Base-by-base conservation (phyloP, 768 basidiomycete genomes). In the Lactifluus pinguis region DNA sequence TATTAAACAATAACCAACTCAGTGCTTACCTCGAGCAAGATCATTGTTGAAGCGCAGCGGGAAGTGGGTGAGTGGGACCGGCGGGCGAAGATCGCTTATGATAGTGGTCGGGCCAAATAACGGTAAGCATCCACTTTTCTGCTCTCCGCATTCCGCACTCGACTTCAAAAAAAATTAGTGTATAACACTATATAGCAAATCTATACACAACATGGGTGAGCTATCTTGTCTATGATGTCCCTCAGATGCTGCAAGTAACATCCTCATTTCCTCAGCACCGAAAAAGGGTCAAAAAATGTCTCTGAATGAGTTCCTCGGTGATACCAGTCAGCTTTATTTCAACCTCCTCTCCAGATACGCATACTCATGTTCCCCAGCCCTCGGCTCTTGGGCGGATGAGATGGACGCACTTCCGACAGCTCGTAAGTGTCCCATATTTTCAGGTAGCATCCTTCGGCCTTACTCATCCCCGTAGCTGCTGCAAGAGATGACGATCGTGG, bases 311-410 rank as follows among this genome's bases (percentile, higher is more conserved):
- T 98, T 98, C 77, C 82, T 98, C 64, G 91, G 85, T 49, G 92
- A 97, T 74, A 80, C 72, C 67, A 72, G 95, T 95, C 67, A 72
- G 92, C 76, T 55, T 61, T 65, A n/a, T 53, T 59, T 57, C 19
- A 53, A 42, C 21, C 60, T 44, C 68, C 68, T 69, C 56, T 57
- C 61, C 57, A 34, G 54, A 34, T 56, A 11, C 19, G 62, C 47
- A 6, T 65, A 62, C 58, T 53, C 57, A 53, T 65, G 50, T 55
- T 38, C 69, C 59, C 14, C 61, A 93, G 92, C 85, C 55, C 76
- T 90, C 55, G 95, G 93, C 69, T 95, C 92, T 70, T 99, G 97
- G 97, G 97, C 97, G 7, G 97, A 98, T 72, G 97, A 98, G 75
- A 94, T 98, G 92, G 95, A 97, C 66, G 68, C 80, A 34, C 81